A percentile compares a stretch with the other conserved stretches of the same genome.
Evolutionary conservation across 108 stramenopile genomes (phyloP).

Genomic region (Schizochytrium sp.): DNA sequence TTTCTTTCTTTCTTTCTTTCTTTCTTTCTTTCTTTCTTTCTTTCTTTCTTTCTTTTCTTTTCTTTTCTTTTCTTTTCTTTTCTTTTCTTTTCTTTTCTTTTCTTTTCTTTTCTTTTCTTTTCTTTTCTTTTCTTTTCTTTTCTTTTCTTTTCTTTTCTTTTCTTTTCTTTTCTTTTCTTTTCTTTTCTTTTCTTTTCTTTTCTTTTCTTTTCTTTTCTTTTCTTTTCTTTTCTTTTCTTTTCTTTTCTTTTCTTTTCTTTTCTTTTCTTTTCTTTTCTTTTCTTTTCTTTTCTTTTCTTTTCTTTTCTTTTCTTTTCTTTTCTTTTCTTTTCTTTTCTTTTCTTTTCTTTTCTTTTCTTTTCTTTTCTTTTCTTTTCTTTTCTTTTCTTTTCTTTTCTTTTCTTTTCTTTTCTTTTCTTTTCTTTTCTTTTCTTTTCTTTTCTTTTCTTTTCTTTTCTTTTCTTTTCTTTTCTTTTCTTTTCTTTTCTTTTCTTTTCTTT

Average conservation of each 20-base stretch:
- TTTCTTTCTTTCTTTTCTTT: background rate
- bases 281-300: background rate
- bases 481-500: background rate
- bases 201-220: background rate
- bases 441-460: slow-evolving; percentile 17
- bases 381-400: slow-evolving; percentile 29
- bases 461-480: slow-evolving; percentile 25
- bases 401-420: slow-evolving; percentile 29
- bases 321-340: background rate
- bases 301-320: background rate
- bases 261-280: background rate
- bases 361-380: background rate
- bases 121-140: background rate
- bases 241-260: background rate
- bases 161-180: background rate
- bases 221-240: background rate
- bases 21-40: background rate
- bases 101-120: background rate
- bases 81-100: background rate
- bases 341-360: background rate
- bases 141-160: background rate
- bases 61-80: background rate
- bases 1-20: background rate
- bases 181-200: background rate
- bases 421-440: slow-evolving; percentile 21